Conservation (phyloP, 352 stramenopile genomes). For the Globisporangium apiculatum region DNA sequence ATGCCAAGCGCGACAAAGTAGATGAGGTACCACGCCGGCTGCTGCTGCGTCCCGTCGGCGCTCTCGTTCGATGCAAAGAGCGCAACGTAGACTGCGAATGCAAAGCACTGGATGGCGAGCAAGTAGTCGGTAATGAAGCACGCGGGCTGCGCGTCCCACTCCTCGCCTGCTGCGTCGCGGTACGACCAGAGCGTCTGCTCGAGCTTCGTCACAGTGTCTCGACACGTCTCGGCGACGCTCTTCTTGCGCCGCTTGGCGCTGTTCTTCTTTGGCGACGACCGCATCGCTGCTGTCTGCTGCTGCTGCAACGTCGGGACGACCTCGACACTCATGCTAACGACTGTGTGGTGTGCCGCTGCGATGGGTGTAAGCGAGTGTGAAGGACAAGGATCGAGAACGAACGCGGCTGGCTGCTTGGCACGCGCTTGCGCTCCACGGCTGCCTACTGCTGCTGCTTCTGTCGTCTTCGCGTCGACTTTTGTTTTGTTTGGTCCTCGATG, state of each 20-base stretch:
- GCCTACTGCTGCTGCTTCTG: too few relatives aligned
- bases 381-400: too few relatives aligned
- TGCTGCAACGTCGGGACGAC: background rate
- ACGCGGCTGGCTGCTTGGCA: too few relatives aligned
- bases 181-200: conserved; percentile 80
- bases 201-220: conserved; percentile 57
- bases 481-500: too few relatives aligned
- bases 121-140: conserved; percentile 88
- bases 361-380: too few relatives aligned
- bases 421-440: too few relatives aligned
- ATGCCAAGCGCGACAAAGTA: conserved; percentile 84
- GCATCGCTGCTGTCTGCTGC: background rate
- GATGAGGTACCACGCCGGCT: conserved; percentile 72
- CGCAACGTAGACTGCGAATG: conserved; percentile 70
- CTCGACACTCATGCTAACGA: conserved; percentile 8
- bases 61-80: conserved; percentile 57
- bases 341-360: background rate
- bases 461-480: too few relatives aligned
- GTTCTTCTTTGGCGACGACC: conserved; percentile 7
- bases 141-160: conserved; percentile 81
- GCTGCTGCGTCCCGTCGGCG: conserved; percentile 9
- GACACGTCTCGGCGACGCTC: conserved; percentile 49
- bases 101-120: conserved; percentile 77
- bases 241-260: conserved; percentile 16
- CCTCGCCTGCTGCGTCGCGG: conserved; percentile 59